These are phyloP conservation scores for Leptographium procerum DNA, from an alignment of 2,329 filamentous ascomycete genomes.

Conservation along the genomic window DNA sequence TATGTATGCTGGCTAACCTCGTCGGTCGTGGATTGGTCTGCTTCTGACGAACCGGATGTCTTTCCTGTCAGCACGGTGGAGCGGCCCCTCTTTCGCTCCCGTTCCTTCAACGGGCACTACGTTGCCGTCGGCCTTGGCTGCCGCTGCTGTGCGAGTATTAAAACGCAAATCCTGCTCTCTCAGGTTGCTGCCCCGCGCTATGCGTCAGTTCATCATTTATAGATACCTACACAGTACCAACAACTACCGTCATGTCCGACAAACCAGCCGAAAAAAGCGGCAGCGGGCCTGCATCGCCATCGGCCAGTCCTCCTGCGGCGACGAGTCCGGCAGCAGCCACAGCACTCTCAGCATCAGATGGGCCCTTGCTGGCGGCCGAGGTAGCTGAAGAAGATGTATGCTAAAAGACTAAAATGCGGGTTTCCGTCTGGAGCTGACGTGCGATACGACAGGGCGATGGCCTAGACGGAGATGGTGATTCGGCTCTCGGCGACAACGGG, in stretches of 20 bases:
- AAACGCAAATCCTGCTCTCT: background rate
- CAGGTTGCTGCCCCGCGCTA: background rate
- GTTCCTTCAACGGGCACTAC: background rate
- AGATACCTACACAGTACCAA: background rate
- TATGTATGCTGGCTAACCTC: background rate
- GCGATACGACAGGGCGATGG: background rate
- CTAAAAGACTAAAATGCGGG: background rate
- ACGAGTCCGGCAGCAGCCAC: too few relatives aligned
- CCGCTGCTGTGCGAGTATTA: background rate
- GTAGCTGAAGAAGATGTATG: background rate
- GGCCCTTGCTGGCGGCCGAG: background rate
- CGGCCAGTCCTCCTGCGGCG: background rate
- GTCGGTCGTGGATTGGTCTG: background rate
- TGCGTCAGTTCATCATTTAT: background rate
- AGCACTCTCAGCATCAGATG: background rate
- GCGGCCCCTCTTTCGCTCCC: background rate
- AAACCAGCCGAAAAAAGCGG: too few relatives aligned
- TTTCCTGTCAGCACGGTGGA: background rate
- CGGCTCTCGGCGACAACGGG: background rate
- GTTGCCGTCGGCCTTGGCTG: too few relatives aligned
- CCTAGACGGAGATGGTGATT: background rate
- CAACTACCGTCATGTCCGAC: background rate
- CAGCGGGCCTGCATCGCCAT: too few relatives aligned
- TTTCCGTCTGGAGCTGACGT: background rate
- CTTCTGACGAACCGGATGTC: background rate